phyloP scores from a whole-genome alignment of 1,139 yeast species.

The Kodamaea sp. region DNA sequence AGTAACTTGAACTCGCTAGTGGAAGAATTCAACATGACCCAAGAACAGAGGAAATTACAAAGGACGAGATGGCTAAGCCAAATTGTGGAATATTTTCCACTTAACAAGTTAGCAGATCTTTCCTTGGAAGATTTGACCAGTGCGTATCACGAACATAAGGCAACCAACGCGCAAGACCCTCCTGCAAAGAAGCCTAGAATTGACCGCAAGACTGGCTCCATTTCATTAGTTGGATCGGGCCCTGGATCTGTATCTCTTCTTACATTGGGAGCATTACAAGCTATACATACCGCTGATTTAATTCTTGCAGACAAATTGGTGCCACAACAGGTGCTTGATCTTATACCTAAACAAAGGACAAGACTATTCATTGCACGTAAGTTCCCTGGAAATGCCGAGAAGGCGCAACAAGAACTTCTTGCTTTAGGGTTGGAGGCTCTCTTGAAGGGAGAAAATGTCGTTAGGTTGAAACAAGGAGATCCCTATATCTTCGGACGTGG shows the following conservation, averaged over 20 bases:
- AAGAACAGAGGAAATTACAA: slow-evolving; percentile 53
- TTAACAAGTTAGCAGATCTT: slow-evolving; percentile 58
- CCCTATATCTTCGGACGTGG: slow-evolving; percentile 98
- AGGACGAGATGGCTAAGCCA: slow-evolving; percentile 87
- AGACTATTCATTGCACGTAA: slow-evolving; percentile 85
- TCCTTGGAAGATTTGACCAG: slow-evolving; percentile 57
- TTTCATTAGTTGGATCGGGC: slow-evolving; percentile 88
- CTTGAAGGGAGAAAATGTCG: slow-evolving; percentile 70
- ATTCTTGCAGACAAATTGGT: slow-evolving; percentile 90
- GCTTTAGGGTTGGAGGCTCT: slow-evolving; percentile 68
- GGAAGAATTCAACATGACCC: slow-evolving; percentile 57
- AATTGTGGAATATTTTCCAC: slow-evolving; percentile 88
- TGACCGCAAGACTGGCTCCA: slow-evolving; percentile 45
- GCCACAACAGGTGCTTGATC: slow-evolving; percentile 80
- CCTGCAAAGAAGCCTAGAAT: slow-evolving; percentile 4
- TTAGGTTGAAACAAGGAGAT: slow-evolving; percentile 93
- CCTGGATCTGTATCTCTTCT: slow-evolving; percentile 86
- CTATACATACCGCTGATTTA: slow-evolving; percentile 79
- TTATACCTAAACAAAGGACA: slow-evolving; percentile 70
- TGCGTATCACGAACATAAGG: slow-evolving; percentile 29
- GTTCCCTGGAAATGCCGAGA: slow-evolving; percentile 96
- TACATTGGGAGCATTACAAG: slow-evolving; percentile 83
- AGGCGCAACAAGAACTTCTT: slow-evolving; percentile 84
- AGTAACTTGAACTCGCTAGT: slow-evolving; percentile 62
- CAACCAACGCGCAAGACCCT: neutral